Evolutionary conservation across 2,329 filamentous ascomycete genomes (phyloP).

Genomic region (Plectosphaerella plurivora): DNA sequence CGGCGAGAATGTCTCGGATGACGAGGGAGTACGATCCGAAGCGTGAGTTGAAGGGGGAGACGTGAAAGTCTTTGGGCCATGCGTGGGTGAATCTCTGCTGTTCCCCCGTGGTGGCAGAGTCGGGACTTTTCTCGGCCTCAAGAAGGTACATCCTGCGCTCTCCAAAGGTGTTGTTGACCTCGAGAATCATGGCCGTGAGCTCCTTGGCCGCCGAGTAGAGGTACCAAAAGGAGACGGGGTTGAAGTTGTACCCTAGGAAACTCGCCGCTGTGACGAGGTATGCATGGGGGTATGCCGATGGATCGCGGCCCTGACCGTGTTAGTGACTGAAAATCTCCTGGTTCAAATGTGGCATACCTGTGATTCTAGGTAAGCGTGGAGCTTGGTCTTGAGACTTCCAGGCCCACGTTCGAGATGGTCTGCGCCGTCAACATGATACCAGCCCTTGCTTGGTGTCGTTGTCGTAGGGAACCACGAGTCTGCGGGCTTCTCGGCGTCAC

Average conservation of each 20-base stretch:
- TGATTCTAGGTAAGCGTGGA: conserved; percentile 53
- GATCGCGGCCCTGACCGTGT: conserved; percentile 47
- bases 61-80: conserved; percentile 71
- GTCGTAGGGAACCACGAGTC: conserved; percentile 24
- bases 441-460: conserved; percentile 25
- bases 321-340: conserved; percentile 6
- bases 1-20: conserved; percentile 42
- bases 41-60: conserved; percentile 68
- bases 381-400: conserved; percentile 48
- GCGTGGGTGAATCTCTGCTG: conserved; percentile 32
- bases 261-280: conserved; percentile 68
- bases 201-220: conserved; percentile 57
- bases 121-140: conserved; percentile 26
- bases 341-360: conserved; percentile 36
- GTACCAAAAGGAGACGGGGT: conserved; percentile 77
- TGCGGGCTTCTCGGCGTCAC: conserved; percentile 14
- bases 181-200: conserved; percentile 62
- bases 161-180: conserved; percentile 75
- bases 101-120: conserved; percentile 7
- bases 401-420: conserved; percentile 58
- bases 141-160: conserved; percentile 66
- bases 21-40: conserved; percentile 49
- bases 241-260: conserved; percentile 68
- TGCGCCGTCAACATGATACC: conserved; percentile 55
- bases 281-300: conserved; percentile 57